These are phyloP conservation scores for Ceratocystis eucalypticola DNA, from an alignment of 2,329 filamentous ascomycete genomes.

Conservation along the genomic window DNA sequence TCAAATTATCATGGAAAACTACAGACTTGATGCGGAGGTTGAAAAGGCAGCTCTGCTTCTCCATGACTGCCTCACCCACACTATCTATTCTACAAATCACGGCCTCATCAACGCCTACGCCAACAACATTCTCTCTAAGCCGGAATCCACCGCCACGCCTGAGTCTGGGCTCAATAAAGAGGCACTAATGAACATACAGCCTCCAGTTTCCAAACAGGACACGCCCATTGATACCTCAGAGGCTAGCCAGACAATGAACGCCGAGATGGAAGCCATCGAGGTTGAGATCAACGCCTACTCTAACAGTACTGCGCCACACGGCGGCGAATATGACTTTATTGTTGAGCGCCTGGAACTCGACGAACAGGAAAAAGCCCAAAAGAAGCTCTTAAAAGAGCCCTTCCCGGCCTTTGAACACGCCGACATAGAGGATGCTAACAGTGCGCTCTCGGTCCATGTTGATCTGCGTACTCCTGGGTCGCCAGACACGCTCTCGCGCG, in stretches of 20 bases:
- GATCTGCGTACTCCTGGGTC: background rate
- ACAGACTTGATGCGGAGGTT: slow-evolving; percentile 25
- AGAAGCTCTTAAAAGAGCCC: background rate
- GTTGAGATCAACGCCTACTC: slow-evolving; percentile 9
- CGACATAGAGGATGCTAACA: slow-evolving; percentile 10
- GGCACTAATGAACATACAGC: background rate
- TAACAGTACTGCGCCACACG: background rate
- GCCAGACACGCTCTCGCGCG: background rate
- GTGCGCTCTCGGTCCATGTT: background rate
- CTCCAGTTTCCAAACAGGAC: background rate
- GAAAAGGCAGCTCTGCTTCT: slow-evolving; percentile 29
- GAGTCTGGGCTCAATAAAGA: background rate
- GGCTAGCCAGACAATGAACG: slow-evolving; percentile 23
- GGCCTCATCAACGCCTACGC: background rate
- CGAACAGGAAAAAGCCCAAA: background rate
- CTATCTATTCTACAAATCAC: slow-evolving; percentile 29
- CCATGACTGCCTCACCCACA: background rate
- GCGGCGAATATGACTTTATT: slow-evolving; percentile 9
- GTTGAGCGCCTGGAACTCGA: background rate
- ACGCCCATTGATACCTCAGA: background rate
- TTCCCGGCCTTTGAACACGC: background rate
- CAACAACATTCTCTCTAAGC: background rate
- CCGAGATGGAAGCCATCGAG: slow-evolving; percentile 6
- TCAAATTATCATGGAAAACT: slow-evolving; percentile 13
- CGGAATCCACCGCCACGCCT: background rate